These are phyloP conservation scores for Porodaedalea pini DNA, from an alignment of 1,284 basidiomycete species.

Conservation along the genomic window DNA sequence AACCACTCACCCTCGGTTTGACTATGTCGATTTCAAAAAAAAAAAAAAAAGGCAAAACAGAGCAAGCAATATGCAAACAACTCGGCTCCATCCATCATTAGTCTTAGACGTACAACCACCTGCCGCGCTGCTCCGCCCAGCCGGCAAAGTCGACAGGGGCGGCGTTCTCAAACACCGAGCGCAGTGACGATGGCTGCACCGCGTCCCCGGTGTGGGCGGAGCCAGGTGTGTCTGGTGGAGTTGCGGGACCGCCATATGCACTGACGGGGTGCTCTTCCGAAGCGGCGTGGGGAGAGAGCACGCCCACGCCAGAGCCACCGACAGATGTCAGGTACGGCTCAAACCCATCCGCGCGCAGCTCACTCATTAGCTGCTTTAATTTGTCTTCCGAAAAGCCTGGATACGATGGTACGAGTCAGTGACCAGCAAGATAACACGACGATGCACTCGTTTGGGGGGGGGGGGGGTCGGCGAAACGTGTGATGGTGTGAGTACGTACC, in stretches of 20 bases:
- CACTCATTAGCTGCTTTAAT: conserved; percentile 54
- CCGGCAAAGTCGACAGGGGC: conserved; percentile 43
- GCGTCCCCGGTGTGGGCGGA: conserved; percentile 24
- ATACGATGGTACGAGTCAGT: conserved; percentile 4
- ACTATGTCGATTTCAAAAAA: no score
- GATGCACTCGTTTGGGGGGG: no score
- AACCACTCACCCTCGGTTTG: no score
- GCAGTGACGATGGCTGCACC: conserved; percentile 31
- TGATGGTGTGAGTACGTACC: conserved; percentile 39
- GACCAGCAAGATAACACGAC: neutral
- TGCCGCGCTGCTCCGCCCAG: conserved; percentile 57
- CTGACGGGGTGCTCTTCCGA: conserved; percentile 34
- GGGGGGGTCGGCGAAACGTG: no score
- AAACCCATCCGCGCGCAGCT: conserved; percentile 67
- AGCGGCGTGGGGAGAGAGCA: conserved; percentile 64
- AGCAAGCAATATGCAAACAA: no score
- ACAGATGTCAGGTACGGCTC: conserved; percentile 89
- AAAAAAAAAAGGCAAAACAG: no score
- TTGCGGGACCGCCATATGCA: conserved; percentile 26
- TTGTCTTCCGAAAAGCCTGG: conserved; percentile 61
- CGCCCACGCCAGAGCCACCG: conserved; percentile 88
- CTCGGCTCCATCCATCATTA: no score
- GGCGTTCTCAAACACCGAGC: conserved; percentile 47
- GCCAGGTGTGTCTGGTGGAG: conserved; percentile 38
- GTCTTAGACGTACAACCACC: conserved; percentile 63